Evolutionary conservation across 129 eudicot species (phyloP).

Genomic region (Helichrysum umbraculigerum): DNA sequence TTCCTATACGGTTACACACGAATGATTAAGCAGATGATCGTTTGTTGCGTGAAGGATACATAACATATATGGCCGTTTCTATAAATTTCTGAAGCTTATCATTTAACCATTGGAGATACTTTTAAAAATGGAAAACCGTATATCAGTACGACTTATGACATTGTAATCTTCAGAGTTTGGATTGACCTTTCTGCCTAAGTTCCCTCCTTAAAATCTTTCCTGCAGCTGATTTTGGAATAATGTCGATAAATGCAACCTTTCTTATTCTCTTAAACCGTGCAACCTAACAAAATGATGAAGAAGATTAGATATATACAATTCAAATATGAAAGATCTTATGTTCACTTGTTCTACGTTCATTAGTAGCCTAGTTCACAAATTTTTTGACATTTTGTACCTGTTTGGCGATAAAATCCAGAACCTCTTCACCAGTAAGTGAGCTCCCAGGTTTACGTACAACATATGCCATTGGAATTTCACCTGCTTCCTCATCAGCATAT

Average conservation of each 20-base stretch:
- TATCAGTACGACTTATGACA: background rate
- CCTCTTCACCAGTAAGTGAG: slow-evolving; percentile 63
- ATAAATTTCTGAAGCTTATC: background rate
- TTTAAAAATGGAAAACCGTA: too few species aligned
- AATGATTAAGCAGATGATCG: background rate
- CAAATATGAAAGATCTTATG: background rate
- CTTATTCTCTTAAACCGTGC: slow-evolving; percentile 77
- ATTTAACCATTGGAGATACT: background rate
- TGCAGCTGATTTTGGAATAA: slow-evolving; percentile 77
- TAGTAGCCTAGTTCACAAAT: background rate
- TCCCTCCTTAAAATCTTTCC: slow-evolving; percentile 91
- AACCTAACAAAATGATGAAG: slow-evolving; percentile 49
- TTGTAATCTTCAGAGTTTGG: slow-evolving; percentile 45
- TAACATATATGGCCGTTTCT: background rate
- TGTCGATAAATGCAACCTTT: slow-evolving; percentile 58
- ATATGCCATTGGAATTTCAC: slow-evolving; percentile 82
- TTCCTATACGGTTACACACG: too few species aligned
- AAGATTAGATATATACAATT: background rate
- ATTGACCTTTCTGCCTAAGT: slow-evolving; percentile 57
- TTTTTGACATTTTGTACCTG: slow-evolving; percentile 51
- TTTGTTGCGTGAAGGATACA: background rate
- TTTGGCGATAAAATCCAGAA: slow-evolving; percentile 63
- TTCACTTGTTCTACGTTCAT: background rate
- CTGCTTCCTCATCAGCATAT: slow-evolving; percentile 80
- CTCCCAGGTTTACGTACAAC: slow-evolving; percentile 67